Base-by-base conservation (phyloP, 2,329 filamentous ascomycete species). In the Claviceps arundinis region DNA sequence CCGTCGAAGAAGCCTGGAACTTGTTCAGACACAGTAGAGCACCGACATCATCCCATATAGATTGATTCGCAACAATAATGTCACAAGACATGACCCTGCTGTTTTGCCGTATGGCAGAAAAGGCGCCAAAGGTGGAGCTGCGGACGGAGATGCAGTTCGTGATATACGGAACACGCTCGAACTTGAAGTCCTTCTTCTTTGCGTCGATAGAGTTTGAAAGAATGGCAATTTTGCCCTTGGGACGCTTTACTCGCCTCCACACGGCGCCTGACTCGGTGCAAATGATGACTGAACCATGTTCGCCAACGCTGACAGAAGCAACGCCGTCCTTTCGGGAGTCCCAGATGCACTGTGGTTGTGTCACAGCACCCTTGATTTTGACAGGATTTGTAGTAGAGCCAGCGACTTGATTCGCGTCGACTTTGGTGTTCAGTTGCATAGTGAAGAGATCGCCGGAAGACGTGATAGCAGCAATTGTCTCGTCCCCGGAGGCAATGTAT, bases 281-380 rank as follows among this genome's bases (percentile, higher is more conserved):
- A 56, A 98, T 82, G 52, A 98, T 94, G 57, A 98, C 88, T 0
- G 90, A 95, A 2, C 90, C 93, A 65, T 97, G 86, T 64, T 95
- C 89, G 40, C 90, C 89, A 3, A 97, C 84, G 55, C 82, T 86
- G 2, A 95, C 88, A 54, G 95, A 95, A 50, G 80, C 80, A 34
- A 88, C 90, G 3, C 89, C 89, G 54, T 87, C 85, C 63, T 94
- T 96, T 59, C 85, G 84, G 2, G 90, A 83, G 34, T 85, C 87
- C 93, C 93, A 98, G 26, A 96, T 83, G 53, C 87, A 84, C 56
- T 87, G 81, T 0, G 91, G 88, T 40, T 74, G 69, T 0, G 87
- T 89, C 3, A 96, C 73, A 2, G 89, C 87, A 56, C 85, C 85
- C 57, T 85, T 87, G 54, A 95, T 94, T 64, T 95, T 95, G 49